These are phyloP conservation scores for Termitomyces sp. DNA, from an alignment of 768 basidiomycete species.

Conservation along the genomic window DNA sequence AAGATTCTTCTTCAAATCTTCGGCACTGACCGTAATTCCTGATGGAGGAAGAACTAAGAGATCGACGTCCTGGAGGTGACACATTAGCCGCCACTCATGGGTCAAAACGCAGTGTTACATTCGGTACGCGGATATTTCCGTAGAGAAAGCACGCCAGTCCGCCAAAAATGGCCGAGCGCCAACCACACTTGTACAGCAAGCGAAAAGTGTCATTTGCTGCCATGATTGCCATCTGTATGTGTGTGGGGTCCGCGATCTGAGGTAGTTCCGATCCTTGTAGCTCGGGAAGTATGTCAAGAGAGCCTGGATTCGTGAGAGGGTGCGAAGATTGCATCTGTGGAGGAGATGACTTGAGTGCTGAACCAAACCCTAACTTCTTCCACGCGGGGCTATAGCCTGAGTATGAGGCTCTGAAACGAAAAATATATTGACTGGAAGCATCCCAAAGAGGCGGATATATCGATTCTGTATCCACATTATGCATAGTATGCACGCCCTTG, in stretches of 20 bases:
- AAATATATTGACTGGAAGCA: neutral
- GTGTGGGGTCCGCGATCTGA: conserved; percentile 8
- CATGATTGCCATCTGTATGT: conserved; percentile 21
- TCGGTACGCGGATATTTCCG: conserved; percentile 30
- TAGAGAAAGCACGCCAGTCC: conserved; percentile 34
- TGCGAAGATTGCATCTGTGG: neutral
- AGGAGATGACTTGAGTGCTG: neutral
- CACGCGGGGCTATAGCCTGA: neutral
- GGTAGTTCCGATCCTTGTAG: neutral
- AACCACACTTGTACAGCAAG: conserved; percentile 19
- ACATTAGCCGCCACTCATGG: neutral
- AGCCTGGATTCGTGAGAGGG: neutral
- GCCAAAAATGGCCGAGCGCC: conserved; percentile 30
- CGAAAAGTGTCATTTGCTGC: conserved; percentile 22
- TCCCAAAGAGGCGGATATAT: neutral
- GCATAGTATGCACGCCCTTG: neutral
- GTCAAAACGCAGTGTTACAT: conserved; percentile 18
- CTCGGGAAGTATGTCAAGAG: neutral
- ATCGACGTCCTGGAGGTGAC: conserved; percentile 28
- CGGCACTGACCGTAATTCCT: conserved; percentile 15
- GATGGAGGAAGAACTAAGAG: conserved; percentile 21
- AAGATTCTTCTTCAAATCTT: conserved; percentile 28
- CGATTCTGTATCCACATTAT: neutral
- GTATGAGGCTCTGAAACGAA: neutral
- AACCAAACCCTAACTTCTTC: conserved; percentile 9